These are phyloP conservation scores for Macaranga tanarius DNA, from an alignment of 441 rosid species.

Conservation along the genomic window DNA sequence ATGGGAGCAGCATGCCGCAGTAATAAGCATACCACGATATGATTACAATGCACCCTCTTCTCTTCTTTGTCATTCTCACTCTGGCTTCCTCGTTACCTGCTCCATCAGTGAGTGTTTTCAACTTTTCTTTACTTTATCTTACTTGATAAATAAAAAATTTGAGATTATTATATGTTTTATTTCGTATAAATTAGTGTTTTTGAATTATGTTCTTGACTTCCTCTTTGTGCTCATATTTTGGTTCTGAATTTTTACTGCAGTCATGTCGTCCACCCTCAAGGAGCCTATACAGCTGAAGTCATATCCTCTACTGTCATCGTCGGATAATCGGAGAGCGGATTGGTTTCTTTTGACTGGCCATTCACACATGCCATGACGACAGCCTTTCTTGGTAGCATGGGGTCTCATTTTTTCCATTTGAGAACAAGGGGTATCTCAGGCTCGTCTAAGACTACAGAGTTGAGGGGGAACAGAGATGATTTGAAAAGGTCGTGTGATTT, in stretches of 20 bases:
- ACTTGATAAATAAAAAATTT: no score
- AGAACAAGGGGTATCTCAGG: constrained; percentile 63
- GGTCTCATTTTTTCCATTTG: constrained; percentile 58
- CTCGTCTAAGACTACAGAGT: constrained; percentile 71
- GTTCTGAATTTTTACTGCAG: constrained; percentile 38
- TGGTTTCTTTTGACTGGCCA: constrained; percentile 32
- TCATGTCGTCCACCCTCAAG: no score
- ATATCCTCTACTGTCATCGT: constrained; percentile 82
- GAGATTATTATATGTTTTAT: no score
- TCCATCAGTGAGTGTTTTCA: constrained; percentile 44
- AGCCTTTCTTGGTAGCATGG: constrained; percentile 63
- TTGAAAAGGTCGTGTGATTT: constrained; percentile 58
- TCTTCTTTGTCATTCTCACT: constrained; percentile 63
- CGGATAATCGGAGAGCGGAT: constrained; percentile 60
- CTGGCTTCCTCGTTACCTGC: constrained; percentile 85
- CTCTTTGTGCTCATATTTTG: neutral
- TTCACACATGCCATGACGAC: constrained; percentile 63
- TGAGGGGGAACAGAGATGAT: constrained; percentile 42
- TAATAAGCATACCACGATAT: constrained; percentile 83
- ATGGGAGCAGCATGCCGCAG: no score
- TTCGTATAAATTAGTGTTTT: no score
- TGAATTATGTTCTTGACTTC: no score
- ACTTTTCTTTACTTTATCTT: neutral
- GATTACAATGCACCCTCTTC: constrained; percentile 84
- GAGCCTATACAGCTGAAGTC: constrained; percentile 51